These are phyloP conservation scores for Russula earlei DNA, from an alignment of 768 basidiomycete species.

Conservation along the genomic window DNA sequence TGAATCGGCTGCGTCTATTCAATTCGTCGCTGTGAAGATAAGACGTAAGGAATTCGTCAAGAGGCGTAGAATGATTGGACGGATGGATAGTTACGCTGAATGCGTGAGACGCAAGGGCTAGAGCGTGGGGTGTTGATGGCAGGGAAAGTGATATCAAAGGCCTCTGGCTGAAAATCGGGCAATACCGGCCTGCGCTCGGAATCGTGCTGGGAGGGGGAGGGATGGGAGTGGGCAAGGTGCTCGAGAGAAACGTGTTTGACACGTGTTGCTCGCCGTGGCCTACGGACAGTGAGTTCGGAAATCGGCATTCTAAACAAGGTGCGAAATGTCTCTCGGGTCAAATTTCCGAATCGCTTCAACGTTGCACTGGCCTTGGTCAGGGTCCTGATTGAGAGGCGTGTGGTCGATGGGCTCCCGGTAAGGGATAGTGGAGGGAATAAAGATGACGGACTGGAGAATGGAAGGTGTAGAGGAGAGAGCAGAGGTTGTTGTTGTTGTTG, in stretches of 20 bases:
- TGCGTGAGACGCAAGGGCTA: slow-evolving; percentile 9
- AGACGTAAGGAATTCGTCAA: slow-evolving; percentile 18
- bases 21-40: slow-evolving; percentile 12
- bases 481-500: too few relatives aligned
- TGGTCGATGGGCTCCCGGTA: too few relatives aligned
- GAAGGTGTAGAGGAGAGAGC: slow-evolving; percentile 8
- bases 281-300: too few relatives aligned
- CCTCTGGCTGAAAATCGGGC: too few relatives aligned
- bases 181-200: too few relatives aligned
- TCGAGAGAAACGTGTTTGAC: too few relatives aligned
- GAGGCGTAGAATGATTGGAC: slow-evolving; percentile 21
- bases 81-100: slow-evolving; percentile 8
- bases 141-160: too few relatives aligned
- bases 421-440: slow-evolving; percentile 4
- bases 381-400: slow-evolving; percentile 16
- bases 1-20: slow-evolving; percentile 13
- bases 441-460: slow-evolving; percentile 1
- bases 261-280: too few relatives aligned
- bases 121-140: slow-evolving; percentile 6
- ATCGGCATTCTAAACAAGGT: too few relatives aligned
- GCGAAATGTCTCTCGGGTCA: slow-evolving; percentile 17
- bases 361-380: slow-evolving; percentile 15
- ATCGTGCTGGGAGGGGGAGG: too few relatives aligned
- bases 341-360: slow-evolving; percentile 14
- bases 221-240: too few relatives aligned